A percentile compares a stretch with the other conserved stretches of the same genome.
Conservation (phyloP, 352 stramenopile genomes). For the Globisporangium middletonii region DNA sequence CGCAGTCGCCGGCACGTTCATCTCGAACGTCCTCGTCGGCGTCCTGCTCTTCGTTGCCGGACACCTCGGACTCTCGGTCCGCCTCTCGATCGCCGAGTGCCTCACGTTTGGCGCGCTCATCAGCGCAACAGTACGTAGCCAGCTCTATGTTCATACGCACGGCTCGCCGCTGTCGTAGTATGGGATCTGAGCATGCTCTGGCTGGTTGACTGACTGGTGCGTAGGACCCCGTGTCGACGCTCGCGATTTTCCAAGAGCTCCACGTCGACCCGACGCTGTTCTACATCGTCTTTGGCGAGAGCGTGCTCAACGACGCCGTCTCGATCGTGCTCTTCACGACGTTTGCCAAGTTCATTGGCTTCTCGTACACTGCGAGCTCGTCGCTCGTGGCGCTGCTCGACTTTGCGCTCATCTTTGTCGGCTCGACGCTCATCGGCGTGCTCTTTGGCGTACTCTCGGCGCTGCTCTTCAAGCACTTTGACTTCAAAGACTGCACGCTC, state of each 20-base stretch:
- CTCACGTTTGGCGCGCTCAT: slow-evolving; percentile 92
- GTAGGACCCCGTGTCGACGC: slow-evolving; percentile 86
- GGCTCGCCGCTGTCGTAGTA: too few species aligned
- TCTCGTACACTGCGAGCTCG: slow-evolving; percentile 73
- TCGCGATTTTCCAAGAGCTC: slow-evolving; percentile 89
- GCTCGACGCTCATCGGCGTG: slow-evolving; percentile 86
- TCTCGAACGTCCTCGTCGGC: slow-evolving; percentile 84
- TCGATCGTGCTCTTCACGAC: slow-evolving; percentile 91
- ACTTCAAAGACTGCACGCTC: slow-evolving; percentile 78
- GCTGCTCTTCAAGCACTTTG: slow-evolving; percentile 87
- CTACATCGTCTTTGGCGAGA: slow-evolving; percentile 95
- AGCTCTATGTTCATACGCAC: neutral
- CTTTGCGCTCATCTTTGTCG: slow-evolving; percentile 88
- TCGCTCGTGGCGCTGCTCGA: slow-evolving; percentile 83
- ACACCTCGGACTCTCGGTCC: slow-evolving; percentile 48
- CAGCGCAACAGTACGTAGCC: slow-evolving; percentile 53
- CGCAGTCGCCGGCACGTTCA: slow-evolving; percentile 86
- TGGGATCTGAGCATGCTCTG: neutral
- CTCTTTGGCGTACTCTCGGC: slow-evolving; percentile 75
- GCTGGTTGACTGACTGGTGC: neutral
- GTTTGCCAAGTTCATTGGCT: slow-evolving; percentile 89
- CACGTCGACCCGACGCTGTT: slow-evolving; percentile 89
- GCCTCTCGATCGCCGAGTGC: slow-evolving; percentile 82
- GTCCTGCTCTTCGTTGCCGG: slow-evolving; percentile 70
- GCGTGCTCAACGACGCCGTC: slow-evolving; percentile 92